A percentile compares a stretch with the other conserved stretches of the same genome.
phyloP scores from a whole-genome alignment of 306 rosid species.

The Trifolium dubium region DNA sequence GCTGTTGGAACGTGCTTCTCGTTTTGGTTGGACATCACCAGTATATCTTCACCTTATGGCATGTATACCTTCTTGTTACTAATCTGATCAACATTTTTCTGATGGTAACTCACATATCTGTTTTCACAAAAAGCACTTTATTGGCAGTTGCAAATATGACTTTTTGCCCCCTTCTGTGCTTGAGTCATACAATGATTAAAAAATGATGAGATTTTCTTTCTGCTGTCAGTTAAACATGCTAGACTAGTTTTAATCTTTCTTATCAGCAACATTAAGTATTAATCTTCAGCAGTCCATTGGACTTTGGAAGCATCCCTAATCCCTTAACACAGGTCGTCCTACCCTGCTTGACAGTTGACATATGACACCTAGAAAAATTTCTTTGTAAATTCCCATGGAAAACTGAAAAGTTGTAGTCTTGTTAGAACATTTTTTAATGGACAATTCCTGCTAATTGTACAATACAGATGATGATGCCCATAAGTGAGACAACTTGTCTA shows the following conservation, averaged over 20 bases:
- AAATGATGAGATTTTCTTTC: slow-evolving; percentile 8
- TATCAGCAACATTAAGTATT: slow-evolving; percentile 2
- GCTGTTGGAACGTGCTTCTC: slow-evolving; percentile 87
- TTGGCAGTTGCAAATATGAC: slow-evolving; percentile 42
- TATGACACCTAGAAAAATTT: slow-evolving; percentile 3
- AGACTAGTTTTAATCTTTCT: slow-evolving; percentile 14
- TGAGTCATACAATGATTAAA: slow-evolving; percentile 31
- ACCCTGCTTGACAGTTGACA: neutral
- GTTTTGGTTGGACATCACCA: slow-evolving; percentile 76
- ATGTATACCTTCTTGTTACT: slow-evolving; percentile 95
- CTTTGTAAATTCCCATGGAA: neutral
- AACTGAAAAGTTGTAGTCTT: slow-evolving; percentile 12
- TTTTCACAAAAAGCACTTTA: slow-evolving; percentile 47
- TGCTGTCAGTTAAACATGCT: neutral
- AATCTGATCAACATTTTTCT: slow-evolving; percentile 75
- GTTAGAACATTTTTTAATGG: slow-evolving; percentile 12
- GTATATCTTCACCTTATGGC: slow-evolving; percentile 92
- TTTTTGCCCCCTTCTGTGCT: slow-evolving; percentile 36
- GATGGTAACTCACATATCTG: slow-evolving; percentile 91
- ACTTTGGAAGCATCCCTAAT: neutral
- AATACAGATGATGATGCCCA: slow-evolving; percentile 21
- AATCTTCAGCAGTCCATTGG: slow-evolving; percentile 16
- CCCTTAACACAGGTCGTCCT: neutral
- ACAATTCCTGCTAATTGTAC: slow-evolving; percentile 3
- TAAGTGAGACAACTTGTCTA: slow-evolving; percentile 18